Base-by-base conservation (phyloP, 2,329 filamentous ascomycete genomes). In the Neofusicoccum parvum region DNA sequence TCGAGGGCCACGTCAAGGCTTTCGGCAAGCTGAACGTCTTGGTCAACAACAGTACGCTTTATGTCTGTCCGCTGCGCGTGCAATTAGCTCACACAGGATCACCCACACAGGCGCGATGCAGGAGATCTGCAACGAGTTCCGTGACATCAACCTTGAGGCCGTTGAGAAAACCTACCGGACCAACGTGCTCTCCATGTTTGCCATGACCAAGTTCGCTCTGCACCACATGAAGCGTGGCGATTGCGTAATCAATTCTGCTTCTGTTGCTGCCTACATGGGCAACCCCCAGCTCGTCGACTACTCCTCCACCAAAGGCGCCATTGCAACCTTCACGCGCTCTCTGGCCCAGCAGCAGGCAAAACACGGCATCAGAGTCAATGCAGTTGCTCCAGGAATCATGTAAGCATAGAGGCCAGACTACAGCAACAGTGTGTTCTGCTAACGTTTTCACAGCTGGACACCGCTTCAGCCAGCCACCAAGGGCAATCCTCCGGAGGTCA, bases 231-330 rank as follows among this genome's bases (percentile, higher is more conserved):
- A 56, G 62, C 54, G 62, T 14, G 66, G 66, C 54, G 50, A 53
- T 17, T 83, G 81, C 2, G 87, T 88, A 69, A 85, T 87, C 74
- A 88, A 87, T 74, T 82, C 81, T 1, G 81, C 83, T 0, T 86
- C 84, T 0, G 79, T 83, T 0, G 81, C 83, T n/a, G 80, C 82
- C 1, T 87, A 86, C 74, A 79, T 83, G 65, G 85, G 86, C 1
- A 84, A 72, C 66, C 70, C 72, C 2, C 66, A 70, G 17, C 66
- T 69, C 17, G 73, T 87, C 1, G 86, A 88, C 71, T 88, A 87
- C 69, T 78, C 82, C 2, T 76, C 84, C 10, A 87, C 85, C 5
- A 88, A 88, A 70, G 86, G 84, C 6, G 85, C 85, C 27, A 86
- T 88, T 65, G 79, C 82, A 2, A 81, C 82, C 0, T 87, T 88